Evolutionary conservation across 2,329 filamentous ascomycete genomes (phyloP).

Genomic region (Colletotrichum paranaense): DNA sequence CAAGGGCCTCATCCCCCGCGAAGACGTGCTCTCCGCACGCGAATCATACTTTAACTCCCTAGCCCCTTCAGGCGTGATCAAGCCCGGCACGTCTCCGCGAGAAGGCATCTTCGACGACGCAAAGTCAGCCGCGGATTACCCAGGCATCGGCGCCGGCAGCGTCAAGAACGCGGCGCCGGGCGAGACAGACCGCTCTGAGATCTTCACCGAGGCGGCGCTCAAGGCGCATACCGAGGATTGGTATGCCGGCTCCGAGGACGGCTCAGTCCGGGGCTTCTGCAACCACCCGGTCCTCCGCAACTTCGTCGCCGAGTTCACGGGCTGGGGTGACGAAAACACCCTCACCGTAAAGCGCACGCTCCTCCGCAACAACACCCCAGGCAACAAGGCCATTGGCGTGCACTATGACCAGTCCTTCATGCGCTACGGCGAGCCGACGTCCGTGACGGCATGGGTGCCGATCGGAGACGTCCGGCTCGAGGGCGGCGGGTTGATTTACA

Average conservation of each 20-base stretch:
- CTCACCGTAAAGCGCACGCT: constrained; percentile 54
- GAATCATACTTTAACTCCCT: constrained; percentile 35
- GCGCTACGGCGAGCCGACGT: constrained; percentile 63
- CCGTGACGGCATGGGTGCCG: constrained; percentile 67
- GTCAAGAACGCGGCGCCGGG: constrained; percentile 58
- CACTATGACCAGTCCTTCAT: constrained; percentile 72
- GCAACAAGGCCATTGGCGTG: constrained; percentile 67
- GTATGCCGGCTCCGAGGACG: constrained; percentile 51
- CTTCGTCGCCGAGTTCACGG: constrained; percentile 63
- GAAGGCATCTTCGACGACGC: constrained; percentile 40
- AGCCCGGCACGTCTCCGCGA: constrained; percentile 27
- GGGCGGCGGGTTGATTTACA: constrained; percentile 69
- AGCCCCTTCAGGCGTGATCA: constrained; percentile 32
- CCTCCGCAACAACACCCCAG: constrained; percentile 66
- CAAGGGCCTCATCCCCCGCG: constrained; percentile 27
- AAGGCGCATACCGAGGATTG: constrained; percentile 63
- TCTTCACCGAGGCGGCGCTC: constrained; percentile 55
- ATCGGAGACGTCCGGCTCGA: constrained; percentile 64
- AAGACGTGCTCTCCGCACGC: constrained; percentile 31
- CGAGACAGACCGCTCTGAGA: constrained; percentile 41
- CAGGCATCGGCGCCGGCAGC: constrained; percentile 60
- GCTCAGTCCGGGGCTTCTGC: constrained; percentile 52
- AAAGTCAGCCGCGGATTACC: constrained; percentile 21
- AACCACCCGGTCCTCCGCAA: constrained; percentile 60
- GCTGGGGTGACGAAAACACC: constrained; percentile 57